phyloP scores from a whole-genome alignment of 129 eudicot species.

The Centrapalus pauciflorus region DNA sequence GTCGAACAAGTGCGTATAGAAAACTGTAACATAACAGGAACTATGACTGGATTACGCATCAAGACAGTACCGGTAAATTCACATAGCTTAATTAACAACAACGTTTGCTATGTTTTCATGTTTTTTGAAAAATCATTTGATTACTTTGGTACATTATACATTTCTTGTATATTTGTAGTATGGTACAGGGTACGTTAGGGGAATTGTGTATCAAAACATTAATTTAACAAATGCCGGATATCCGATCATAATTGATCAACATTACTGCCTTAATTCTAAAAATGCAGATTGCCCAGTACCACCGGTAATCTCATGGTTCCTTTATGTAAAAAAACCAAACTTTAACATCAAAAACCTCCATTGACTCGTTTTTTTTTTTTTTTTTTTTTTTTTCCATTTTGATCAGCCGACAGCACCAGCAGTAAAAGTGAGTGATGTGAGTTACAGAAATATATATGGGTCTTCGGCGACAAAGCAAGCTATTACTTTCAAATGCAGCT shows the following conservation, averaged over 20 bases:
- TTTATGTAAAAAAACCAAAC: no score
- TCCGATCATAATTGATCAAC: slow-evolving; percentile 44
- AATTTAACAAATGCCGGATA: slow-evolving; percentile 14
- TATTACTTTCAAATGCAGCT: slow-evolving; percentile 36
- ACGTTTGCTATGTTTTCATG: neutral
- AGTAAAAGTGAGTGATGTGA: slow-evolving; percentile 37
- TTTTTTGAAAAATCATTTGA: no score
- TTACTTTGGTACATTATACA: no score
- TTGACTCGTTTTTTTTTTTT: no score
- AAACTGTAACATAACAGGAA: slow-evolving; percentile 30
- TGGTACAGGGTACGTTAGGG: slow-evolving; percentile 35
- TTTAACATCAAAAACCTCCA: no score
- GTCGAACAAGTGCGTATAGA: slow-evolving; percentile 35
- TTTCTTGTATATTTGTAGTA: slow-evolving; percentile 7
- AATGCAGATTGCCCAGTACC: neutral
- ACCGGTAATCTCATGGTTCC: no score
- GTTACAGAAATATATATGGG: slow-evolving; percentile 26
- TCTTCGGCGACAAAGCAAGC: slow-evolving; percentile 27
- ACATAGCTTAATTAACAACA: neutral
- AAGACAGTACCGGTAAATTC: slow-evolving; percentile 42
- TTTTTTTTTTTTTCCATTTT: no score
- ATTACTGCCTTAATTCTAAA: slow-evolving; percentile 7
- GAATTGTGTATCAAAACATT: slow-evolving; percentile 25
- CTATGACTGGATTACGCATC: slow-evolving; percentile 42
- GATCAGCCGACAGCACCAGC: slow-evolving; percentile 17